Base-by-base conservation (phyloP, 2,329 filamentous ascomycete genomes). In the Pseudonectria foliicola region DNA sequence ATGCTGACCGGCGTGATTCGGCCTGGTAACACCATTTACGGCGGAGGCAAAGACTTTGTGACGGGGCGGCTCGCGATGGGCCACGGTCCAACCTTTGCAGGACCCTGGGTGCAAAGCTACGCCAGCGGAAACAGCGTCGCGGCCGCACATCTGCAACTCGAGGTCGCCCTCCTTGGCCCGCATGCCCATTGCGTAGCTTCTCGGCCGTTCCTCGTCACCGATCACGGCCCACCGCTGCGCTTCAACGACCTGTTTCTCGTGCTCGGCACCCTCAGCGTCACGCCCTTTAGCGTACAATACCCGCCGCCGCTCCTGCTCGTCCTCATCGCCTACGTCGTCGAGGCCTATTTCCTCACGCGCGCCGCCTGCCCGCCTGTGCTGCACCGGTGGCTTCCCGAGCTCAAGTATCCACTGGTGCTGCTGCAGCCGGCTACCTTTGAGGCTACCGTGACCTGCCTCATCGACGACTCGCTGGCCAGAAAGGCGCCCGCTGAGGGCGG, bases 1-100 rank as follows among this genome's bases (percentile, higher is more conserved):
- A 70, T 77, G 51, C 64, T 70, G 8, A 76, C 73, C 0, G 73
- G 72, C 7, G 60, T 61, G 31, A 68, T 78, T 42, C 63, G 74
- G 3, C 73, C 73, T 1, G 64, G 66, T 10, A 74, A 73, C 43
- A 66, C 61, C 18, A 64, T 76, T 29, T 76, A 75, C 44, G 72
- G 71, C 4, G 62, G 65, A 39, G 58, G 61, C 11, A 59, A 56
- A 26, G 66, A 74, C 43, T 25, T 35, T 12, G 29, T 47, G 15
- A 16, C 41, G n/a, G 43, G 42, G 10, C 25, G 28, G 6, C 48
- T 74, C 11, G 55, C 49, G n/a, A 40, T 49, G 12, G 55, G 61
- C 16, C 56, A 51, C 10, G 50, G 57, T 27, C 60, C 61, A 3
- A 67, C 62, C 29, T 74, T 69, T 62, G 59, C 64, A 16, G 47